Conservation (phyloP, 1,139 yeast species). For the Pichia inconspicua region DNA sequence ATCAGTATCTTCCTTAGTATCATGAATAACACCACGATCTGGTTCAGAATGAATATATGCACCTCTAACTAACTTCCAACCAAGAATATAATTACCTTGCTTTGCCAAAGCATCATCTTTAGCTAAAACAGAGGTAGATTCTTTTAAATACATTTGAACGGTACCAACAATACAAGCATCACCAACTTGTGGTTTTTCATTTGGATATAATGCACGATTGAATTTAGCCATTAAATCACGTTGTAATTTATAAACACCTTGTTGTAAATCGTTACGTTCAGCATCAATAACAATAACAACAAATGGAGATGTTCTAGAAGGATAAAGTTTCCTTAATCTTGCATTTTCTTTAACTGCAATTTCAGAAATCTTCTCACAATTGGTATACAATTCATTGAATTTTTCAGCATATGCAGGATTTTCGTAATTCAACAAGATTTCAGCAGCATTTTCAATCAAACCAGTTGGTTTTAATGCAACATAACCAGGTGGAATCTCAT, state of each 20-base stretch:
- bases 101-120: constrained; percentile 60
- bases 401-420: constrained; percentile 41
- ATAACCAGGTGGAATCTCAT: constrained; percentile 67
- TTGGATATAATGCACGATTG: constrained; percentile 42
- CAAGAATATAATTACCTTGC: constrained; percentile 60
- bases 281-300: constrained; percentile 89
- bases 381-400: constrained; percentile 56
- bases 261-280: constrained; percentile 80
- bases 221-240: constrained; percentile 69
- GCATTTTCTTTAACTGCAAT: constrained; percentile 52
- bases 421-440: constrained; percentile 56
- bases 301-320: constrained; percentile 67
- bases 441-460: constrained; percentile 66
- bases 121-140: constrained; percentile 54
- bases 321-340: constrained; percentile 43
- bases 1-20: constrained; percentile 74
- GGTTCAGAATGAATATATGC: constrained; percentile 92
- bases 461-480: constrained; percentile 95
- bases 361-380: constrained; percentile 52
- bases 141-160: constrained; percentile 83
- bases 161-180: constrained; percentile 81
- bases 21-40: constrained; percentile 63
- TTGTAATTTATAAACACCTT: constrained; percentile 87
- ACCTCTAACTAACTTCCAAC: constrained; percentile 92
- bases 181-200: constrained; percentile 10